Conservation (phyloP, 176 grass and related monocot genomes). For the Metroxylon sagu region DNA sequence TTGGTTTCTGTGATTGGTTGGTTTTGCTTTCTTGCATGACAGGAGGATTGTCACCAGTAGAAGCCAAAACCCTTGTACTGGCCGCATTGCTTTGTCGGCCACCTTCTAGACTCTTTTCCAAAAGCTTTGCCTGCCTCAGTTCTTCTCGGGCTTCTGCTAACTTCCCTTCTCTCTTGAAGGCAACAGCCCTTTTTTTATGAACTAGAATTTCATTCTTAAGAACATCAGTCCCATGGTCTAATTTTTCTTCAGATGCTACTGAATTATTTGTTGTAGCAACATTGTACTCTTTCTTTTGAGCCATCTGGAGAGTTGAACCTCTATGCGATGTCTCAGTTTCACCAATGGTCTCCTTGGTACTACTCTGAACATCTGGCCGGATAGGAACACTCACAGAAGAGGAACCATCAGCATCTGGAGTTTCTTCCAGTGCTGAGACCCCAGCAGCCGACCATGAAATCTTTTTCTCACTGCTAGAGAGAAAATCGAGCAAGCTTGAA, state of each 20-base stretch:
- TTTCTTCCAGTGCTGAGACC: constrained; percentile 25
- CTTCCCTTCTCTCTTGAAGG: constrained; percentile 87
- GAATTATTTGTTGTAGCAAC: background rate
- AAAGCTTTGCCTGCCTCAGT: constrained; percentile 67
- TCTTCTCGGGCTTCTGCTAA: constrained; percentile 77
- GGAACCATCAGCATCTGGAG: background rate
- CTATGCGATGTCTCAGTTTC: background rate
- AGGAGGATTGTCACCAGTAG: constrained; percentile 18
- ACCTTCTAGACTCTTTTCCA: constrained; percentile 52
- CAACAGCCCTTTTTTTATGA: constrained; percentile 73
- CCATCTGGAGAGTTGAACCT: background rate
- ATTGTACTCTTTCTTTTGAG: background rate
- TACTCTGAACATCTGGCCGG: background rate
- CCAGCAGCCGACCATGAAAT: constrained; percentile 19
- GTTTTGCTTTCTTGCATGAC: constrained; percentile 26
- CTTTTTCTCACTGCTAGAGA: background rate
- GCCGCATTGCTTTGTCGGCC: constrained; percentile 20
- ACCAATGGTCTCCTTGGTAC: background rate
- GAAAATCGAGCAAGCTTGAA: background rate
- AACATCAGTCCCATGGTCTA: constrained; percentile 28
- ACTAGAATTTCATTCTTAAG: constrained; percentile 65
- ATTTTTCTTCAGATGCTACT: constrained; percentile 1
- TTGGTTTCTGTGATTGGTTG: constrained; percentile 40
- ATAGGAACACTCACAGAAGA: background rate
- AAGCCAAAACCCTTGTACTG: constrained; percentile 2